Conservation (phyloP, 352 stramenopile genomes). For the Pythium coloratum region DNA sequence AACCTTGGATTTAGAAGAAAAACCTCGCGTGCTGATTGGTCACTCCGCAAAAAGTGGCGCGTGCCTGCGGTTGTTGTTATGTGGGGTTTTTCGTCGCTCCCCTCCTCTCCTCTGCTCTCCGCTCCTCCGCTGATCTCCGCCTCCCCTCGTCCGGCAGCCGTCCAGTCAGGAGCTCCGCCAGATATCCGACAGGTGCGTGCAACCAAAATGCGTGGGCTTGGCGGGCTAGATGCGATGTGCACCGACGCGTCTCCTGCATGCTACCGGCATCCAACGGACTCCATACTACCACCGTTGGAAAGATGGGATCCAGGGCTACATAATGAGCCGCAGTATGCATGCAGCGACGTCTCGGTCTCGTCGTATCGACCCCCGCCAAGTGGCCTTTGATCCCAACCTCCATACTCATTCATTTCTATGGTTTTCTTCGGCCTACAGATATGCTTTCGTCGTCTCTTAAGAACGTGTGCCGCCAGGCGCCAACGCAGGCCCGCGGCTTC, state of each 20-base stretch:
- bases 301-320: neutral
- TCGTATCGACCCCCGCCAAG: neutral
- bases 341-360: neutral
- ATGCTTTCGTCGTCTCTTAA: slow-evolving; percentile 81
- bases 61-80: slow-evolving; percentile 4
- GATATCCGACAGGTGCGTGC: slow-evolving; percentile 26
- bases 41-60: neutral
- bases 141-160: slow-evolving; percentile 13
- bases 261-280: neutral
- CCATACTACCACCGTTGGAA: neutral
- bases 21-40: slow-evolving; percentile 7
- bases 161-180: slow-evolving; percentile 28
- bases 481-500: slow-evolving; percentile 37
- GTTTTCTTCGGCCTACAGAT: slow-evolving; percentile 9
- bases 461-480: slow-evolving; percentile 53
- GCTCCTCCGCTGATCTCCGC: neutral
- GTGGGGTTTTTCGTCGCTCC: slow-evolving; percentile 8
- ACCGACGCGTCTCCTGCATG: neutral
- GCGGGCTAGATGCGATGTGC: neutral
- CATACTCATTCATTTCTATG: too few species aligned
- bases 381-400: too few species aligned
- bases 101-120: slow-evolving; percentile 6
- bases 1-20: slow-evolving; percentile 8
- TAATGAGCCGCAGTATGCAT: neutral
- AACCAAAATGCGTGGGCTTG: slow-evolving; percentile 4